Conservation (phyloP, 768 basidiomycete genomes). For the Tricholoma sp. region DNA sequence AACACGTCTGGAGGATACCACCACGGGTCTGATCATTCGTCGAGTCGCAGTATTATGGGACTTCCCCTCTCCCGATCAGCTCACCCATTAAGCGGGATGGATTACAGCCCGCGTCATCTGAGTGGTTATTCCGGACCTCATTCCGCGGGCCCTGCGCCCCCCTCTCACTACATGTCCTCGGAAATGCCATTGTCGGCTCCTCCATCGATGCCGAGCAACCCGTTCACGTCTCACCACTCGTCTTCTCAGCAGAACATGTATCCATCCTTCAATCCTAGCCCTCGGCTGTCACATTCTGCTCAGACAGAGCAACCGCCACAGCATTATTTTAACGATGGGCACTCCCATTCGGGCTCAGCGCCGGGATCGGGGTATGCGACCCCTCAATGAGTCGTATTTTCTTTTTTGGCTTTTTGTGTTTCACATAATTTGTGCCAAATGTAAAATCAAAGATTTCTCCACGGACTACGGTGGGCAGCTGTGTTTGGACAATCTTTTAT, state of each 20-base stretch:
- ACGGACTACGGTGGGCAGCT: background rate
- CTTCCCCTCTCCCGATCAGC: slow-evolving; percentile 31
- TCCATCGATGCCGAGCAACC: slow-evolving; percentile 41
- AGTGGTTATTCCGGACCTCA: slow-evolving; percentile 34
- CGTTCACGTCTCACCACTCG: slow-evolving; percentile 32
- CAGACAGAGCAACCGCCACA: slow-evolving; percentile 20
- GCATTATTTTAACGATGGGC: slow-evolving; percentile 33
- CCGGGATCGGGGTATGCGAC: slow-evolving; percentile 45
- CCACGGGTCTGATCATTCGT: slow-evolving; percentile 37
- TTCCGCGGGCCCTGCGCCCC: slow-evolving; percentile 32
- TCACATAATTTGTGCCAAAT: background rate
- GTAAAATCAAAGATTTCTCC: background rate
- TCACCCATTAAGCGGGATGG: slow-evolving; percentile 30
- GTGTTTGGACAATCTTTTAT: background rate
- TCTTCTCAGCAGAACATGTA: slow-evolving; percentile 27
- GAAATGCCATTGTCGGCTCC: slow-evolving; percentile 51
- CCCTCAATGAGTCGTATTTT: slow-evolving; percentile 28
- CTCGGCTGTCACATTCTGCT: slow-evolving; percentile 26
- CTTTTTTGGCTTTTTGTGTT: slow-evolving; percentile 1
- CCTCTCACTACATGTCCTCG: slow-evolving; percentile 33
- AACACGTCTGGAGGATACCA: slow-evolving; percentile 31
- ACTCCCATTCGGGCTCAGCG: slow-evolving; percentile 35
- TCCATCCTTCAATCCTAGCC: slow-evolving; percentile 31
- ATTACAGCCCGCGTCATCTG: slow-evolving; percentile 35
- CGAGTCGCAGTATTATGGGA: slow-evolving; percentile 43